phyloP scores from a whole-genome alignment of 169 alveolate genomes.

The Babesia ovata region DNA sequence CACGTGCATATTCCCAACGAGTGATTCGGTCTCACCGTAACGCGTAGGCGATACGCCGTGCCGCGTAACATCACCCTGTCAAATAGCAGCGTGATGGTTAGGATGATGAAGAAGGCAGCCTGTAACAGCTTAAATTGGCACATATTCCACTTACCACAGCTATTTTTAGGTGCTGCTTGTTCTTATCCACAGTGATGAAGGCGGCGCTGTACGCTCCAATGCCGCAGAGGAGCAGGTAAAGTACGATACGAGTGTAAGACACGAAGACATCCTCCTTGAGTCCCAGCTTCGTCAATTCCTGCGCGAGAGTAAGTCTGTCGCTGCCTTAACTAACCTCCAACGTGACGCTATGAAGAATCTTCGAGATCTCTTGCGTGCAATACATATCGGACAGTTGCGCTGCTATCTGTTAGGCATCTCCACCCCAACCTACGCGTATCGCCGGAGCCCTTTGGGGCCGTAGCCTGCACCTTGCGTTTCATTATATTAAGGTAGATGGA shows the following conservation, averaged over 20 bases:
- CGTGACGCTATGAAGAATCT: slow-evolving; percentile 23
- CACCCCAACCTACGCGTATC: slow-evolving; percentile 8
- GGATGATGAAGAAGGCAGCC: slow-evolving; percentile 34
- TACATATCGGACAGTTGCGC: slow-evolving; percentile 20
- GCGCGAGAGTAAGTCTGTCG: background rate
- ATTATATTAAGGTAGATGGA: background rate
- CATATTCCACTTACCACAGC: slow-evolving; percentile 36
- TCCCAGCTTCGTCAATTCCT: slow-evolving; percentile 47
- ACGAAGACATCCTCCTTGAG: slow-evolving; percentile 40
- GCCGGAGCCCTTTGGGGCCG: background rate
- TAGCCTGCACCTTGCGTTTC: background rate
- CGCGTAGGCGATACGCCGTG: slow-evolving; percentile 6
- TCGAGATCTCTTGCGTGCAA: slow-evolving; percentile 37
- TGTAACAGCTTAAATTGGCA: background rate
- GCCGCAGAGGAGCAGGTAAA: slow-evolving; percentile 31
- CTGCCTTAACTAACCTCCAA: background rate
- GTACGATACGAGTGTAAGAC: slow-evolving; percentile 18
- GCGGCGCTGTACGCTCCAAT: slow-evolving; percentile 56
- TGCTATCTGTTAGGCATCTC: background rate
- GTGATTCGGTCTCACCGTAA: slow-evolving; percentile 6
- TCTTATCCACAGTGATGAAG: slow-evolving; percentile 43
- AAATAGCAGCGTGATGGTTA: slow-evolving; percentile 22
- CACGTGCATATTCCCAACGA: background rate
- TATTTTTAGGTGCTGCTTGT: slow-evolving; percentile 16
- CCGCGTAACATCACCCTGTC: slow-evolving; percentile 46